Percentiles rank a stretch among this genome's conserved stretches.
Conservation (phyloP, 2,329 filamentous ascomycete species). For the Aspergillus fijiensis region DNA sequence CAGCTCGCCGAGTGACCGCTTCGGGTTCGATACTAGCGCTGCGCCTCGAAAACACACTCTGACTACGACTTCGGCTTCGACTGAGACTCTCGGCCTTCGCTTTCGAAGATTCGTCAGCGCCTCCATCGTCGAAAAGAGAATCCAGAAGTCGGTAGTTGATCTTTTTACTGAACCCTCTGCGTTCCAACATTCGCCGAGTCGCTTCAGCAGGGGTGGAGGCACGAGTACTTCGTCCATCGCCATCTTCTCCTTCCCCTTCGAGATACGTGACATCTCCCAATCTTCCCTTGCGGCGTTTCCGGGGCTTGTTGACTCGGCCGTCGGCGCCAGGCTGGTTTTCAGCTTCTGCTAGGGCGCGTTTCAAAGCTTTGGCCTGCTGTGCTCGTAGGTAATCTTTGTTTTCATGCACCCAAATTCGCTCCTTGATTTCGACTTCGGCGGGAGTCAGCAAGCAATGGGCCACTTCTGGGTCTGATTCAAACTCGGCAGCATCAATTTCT, state of each 20-base stretch:
- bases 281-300: constrained; percentile 50
- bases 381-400: constrained; percentile 91
- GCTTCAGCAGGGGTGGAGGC: constrained; percentile 69
- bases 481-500: constrained; percentile 76
- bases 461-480: constrained; percentile 87
- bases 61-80: constrained; percentile 36
- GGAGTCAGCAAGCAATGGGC: constrained; percentile 71
- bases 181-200: constrained; percentile 65
- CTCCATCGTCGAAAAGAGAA: constrained; percentile 41
- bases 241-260: constrained; percentile 53
- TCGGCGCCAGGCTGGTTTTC: constrained; percentile 36
- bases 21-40: constrained; percentile 31
- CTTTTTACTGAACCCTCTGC: constrained; percentile 68
- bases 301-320: constrained; percentile 40
- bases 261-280: constrained; percentile 49
- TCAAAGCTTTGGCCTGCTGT: constrained; percentile 79
- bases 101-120: constrained; percentile 26
- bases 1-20: constrained; percentile 17
- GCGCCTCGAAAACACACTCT: constrained; percentile 32
- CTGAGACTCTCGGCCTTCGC: constrained; percentile 30
- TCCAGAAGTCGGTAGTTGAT: constrained; percentile 63
- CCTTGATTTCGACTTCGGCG: constrained; percentile 77
- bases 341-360: constrained; percentile 63
- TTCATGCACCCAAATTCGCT: constrained; percentile 89
- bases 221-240: constrained; percentile 64